Evolutionary conservation across 108 stramenopile genomes (phyloP).

Genomic region (Nitzschia sp.): DNA sequence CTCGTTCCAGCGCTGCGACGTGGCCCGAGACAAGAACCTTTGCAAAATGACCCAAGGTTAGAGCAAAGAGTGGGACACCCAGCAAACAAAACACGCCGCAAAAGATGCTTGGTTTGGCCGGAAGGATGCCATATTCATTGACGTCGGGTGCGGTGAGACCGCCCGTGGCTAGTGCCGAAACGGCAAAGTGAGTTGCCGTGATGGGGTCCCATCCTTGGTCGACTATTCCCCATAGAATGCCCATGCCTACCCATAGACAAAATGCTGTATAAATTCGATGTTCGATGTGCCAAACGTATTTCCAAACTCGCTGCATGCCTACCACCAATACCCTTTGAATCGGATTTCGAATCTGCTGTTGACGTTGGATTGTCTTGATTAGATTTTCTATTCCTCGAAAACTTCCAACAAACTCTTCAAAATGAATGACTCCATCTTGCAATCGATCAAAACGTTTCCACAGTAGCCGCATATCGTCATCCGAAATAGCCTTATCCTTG

Average conservation of each 20-base stretch:
- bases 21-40: slow-evolving; percentile 54
- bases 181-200: slow-evolving; percentile 73
- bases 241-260: slow-evolving; percentile 45
- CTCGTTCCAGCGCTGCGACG: slow-evolving; percentile 51
- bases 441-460: slow-evolving; percentile 45
- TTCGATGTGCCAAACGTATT: slow-evolving; percentile 19
- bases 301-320: background rate
- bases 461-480: slow-evolving; percentile 24
- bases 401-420: slow-evolving; percentile 45
- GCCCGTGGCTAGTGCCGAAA: slow-evolving; percentile 71
- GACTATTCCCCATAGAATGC: slow-evolving; percentile 55
- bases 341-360: background rate
- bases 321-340: background rate
- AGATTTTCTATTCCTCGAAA: slow-evolving; percentile 30
- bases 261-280: slow-evolving; percentile 61
- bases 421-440: slow-evolving; percentile 35
- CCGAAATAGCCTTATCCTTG: slow-evolving; percentile 13
- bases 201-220: slow-evolving; percentile 62
- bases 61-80: slow-evolving; percentile 66
- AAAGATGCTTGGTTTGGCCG: slow-evolving; percentile 55
- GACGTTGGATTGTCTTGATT: background rate
- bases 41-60: slow-evolving; percentile 70
- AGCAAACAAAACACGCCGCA: slow-evolving; percentile 69
- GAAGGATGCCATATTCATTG: slow-evolving; percentile 54
- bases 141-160: slow-evolving; percentile 70